Conservation (phyloP, 106 monocot species). For the Platanthera zijinensis region DNA sequence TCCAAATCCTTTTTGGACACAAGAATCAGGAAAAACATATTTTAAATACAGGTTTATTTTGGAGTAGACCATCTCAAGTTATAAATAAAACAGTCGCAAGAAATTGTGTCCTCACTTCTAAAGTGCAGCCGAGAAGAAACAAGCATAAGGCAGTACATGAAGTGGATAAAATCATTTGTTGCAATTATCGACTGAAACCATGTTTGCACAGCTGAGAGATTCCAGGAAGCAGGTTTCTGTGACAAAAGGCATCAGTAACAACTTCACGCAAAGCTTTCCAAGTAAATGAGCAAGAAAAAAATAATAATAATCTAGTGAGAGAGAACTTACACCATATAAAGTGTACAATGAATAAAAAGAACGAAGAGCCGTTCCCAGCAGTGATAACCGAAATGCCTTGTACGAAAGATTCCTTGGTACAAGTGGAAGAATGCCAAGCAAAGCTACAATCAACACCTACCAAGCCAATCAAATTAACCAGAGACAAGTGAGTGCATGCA, state of each 20-base stretch:
- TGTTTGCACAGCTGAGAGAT: conserved; percentile 38
- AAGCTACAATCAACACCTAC: conserved; percentile 52
- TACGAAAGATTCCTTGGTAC: conserved; percentile 38
- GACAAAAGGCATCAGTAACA: conserved; percentile 7
- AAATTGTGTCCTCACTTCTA: conserved; percentile 42
- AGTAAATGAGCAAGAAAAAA: not conserved
- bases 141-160: conserved; percentile 69
- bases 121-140: conserved; percentile 62
- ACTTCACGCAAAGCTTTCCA: not conserved
- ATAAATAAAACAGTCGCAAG: not conserved
- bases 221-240: conserved; percentile 80
- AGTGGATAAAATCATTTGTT: conserved; percentile 72
- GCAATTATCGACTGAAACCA: conserved; percentile 63
- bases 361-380: conserved; percentile 55
- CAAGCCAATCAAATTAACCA: not conserved
- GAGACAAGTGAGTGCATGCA: not conserved
- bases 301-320: not conserved
- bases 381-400: conserved; percentile 59
- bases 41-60: not conserved
- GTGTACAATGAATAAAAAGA: conserved; percentile 60
- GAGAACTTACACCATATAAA: conserved; percentile 41
- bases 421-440: conserved; percentile 58
- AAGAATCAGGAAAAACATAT: not conserved
- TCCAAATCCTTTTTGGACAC: not conserved
- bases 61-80: not conserved